Base-by-base conservation (phyloP, 148 eudicot genomes). In the Dysphania ambrosioides region DNA sequence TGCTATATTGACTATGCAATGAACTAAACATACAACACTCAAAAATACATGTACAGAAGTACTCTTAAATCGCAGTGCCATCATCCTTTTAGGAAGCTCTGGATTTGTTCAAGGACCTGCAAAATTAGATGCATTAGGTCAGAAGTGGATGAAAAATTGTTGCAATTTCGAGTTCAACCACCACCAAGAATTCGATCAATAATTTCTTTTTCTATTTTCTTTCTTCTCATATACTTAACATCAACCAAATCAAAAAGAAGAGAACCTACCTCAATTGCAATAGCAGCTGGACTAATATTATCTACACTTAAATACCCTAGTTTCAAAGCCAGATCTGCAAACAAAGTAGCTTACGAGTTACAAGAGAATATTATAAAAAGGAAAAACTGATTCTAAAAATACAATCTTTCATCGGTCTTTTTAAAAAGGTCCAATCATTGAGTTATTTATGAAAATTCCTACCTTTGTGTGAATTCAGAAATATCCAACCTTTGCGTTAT, bases 321-420 rank as follows among this genome's bases (percentile, higher is more conserved):
- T 81, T 85, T 89, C 8, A 83, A 61, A 12, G 93, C 90, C 13
- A 89, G 79, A 51, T 70, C 90, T 89, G 86, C 77, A 79, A 24
- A 31, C 18, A 72, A 51, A n/a, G 35, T 5, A 13, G 29, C 9
- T 44, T 47, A 72, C 29, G 12, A 62, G 66, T 36, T 7, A 53
- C 15, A 40, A 36, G 10, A 26, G 53, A 34, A 36, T 47, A 47
- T 15, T 13, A 4, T 4, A 12, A 47, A 11, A 13, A 16, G 53
- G 53, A 47, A 19, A 15, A 47, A 0, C n/a, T n/a, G n/a, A n/a
- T n/a, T n/a, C n/a, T n/a, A n/a, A n/a, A n/a, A n/a, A n/a, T n/a
- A n/a, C n/a, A n/a, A n/a, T n/a, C n/a, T n/a, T n/a, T n/a, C n/a
- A n/a, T n/a, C n/a, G n/a, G n/a, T n/a, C n/a, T n/a, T n/a, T n/a